Conservation (phyloP, 2,329 filamentous ascomycete genomes). For the Aspergillus proliferans region DNA sequence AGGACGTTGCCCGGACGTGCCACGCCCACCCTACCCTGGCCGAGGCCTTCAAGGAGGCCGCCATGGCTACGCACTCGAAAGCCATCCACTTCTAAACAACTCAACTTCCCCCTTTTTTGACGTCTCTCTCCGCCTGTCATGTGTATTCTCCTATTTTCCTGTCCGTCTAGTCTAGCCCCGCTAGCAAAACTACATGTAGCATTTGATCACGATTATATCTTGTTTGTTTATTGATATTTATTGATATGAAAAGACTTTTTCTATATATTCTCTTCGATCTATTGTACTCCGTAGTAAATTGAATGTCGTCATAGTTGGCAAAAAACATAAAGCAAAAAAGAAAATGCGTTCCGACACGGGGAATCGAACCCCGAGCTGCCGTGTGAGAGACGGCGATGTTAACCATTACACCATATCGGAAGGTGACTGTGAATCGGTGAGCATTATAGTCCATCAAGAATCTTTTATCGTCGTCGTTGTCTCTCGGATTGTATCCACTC, state of each 20-base stretch:
- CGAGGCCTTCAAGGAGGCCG: constrained; percentile 99
- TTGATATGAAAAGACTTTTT: constrained; percentile 11
- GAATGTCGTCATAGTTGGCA: not conserved
- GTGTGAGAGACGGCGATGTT: constrained; percentile 6
- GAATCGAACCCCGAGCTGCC: constrained; percentile 5
- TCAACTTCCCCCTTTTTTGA: constrained; percentile 1
- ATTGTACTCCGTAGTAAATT: not conserved
- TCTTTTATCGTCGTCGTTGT: too few relatives aligned
- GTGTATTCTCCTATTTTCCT: constrained; percentile 12
- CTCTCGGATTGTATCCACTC: too few relatives aligned
- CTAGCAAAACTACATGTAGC: constrained; percentile 33
- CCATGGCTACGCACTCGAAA: constrained; percentile 94
- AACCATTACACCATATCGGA: constrained; percentile 5
- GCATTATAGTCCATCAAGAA: too few relatives aligned
- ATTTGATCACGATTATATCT: constrained; percentile 29
- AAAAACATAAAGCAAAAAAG: not conserved
- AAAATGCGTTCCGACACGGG: constrained; percentile 1
- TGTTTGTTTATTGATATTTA: constrained; percentile 18
- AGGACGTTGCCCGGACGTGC: constrained; percentile 90
- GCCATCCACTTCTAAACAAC: constrained; percentile 79
- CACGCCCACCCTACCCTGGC: constrained; percentile 94
- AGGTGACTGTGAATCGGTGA: too few relatives aligned
- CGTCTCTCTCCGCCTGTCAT: constrained; percentile 4
- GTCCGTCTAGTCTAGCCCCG: constrained; percentile 27
- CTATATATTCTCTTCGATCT: not conserved